These are phyloP conservation scores for Pseudogymnoascus sp. DNA, from an alignment of 2,329 filamentous ascomycete species.

Conservation along the genomic window DNA sequence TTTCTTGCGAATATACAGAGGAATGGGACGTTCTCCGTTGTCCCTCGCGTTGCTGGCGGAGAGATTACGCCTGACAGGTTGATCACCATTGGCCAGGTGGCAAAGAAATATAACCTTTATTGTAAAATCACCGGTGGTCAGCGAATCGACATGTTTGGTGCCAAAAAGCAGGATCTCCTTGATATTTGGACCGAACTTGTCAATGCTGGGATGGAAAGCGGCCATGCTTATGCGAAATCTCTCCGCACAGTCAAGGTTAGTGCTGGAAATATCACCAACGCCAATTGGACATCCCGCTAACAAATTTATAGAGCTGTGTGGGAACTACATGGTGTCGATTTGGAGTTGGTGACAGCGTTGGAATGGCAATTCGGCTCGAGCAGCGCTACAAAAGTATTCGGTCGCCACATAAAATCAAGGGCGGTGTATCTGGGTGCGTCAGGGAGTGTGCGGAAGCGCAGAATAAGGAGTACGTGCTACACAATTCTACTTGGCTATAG, in stretches of 20 bases:
- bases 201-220: conserved; percentile 80
- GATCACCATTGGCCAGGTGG: conserved; percentile 74
- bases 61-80: conserved; percentile 85
- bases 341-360: conserved; percentile 82
- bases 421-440: conserved; percentile 84
- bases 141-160: conserved; percentile 88
- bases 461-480: conserved; percentile 66
- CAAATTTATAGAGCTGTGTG: conserved; percentile 56
- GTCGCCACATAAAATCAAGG: conserved; percentile 86
- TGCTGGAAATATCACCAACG: not conserved
- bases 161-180: conserved; percentile 76
- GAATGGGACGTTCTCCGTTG: conserved; percentile 83
- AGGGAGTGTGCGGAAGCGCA: conserved; percentile 88
- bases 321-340: conserved; percentile 88
- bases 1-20: conserved; percentile 86
- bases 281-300: not conserved
- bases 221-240: conserved; percentile 85
- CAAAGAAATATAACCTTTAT: conserved; percentile 77
- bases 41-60: conserved; percentile 74
- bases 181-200: conserved; percentile 76
- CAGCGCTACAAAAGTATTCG: conserved; percentile 88
- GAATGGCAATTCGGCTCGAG: conserved; percentile 80
- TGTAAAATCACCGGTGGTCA: conserved; percentile 90
- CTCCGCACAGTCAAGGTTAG: conserved; percentile 69
- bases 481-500: not conserved